phyloP scores from a whole-genome alignment of 768 basidiomycete species.

The Roridomyces roridus region DNA sequence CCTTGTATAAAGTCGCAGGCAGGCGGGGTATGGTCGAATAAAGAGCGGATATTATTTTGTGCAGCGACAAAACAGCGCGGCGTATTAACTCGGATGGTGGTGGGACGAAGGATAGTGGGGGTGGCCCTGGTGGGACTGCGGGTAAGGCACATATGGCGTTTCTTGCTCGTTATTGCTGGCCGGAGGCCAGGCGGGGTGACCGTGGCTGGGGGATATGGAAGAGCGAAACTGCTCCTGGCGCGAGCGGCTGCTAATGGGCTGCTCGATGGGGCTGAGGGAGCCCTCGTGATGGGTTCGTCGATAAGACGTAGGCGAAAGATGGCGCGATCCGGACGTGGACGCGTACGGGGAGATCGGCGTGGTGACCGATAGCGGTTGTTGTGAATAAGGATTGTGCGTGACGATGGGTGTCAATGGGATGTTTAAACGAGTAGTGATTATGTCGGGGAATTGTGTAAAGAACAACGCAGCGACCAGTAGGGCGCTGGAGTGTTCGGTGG shows the following conservation, averaged over 20 bases:
- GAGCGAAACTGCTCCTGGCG: slow-evolving; percentile 18
- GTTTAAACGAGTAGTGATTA: slow-evolving; percentile 36
- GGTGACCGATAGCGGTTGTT: not conserved
- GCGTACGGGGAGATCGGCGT: slow-evolving; percentile 11
- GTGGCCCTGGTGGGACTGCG: not conserved
- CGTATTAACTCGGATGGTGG: not conserved
- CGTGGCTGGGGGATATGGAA: not conserved
- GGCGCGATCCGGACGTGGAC: slow-evolving; percentile 13
- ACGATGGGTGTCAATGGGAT: slow-evolving; percentile 10
- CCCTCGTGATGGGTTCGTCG: slow-evolving; percentile 8
- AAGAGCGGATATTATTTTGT: not conserved
- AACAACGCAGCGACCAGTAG: slow-evolving; percentile 59
- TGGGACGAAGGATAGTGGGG: slow-evolving; percentile 7
- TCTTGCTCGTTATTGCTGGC: not conserved
- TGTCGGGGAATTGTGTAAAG: slow-evolving; percentile 54
- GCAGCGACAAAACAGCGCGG: not conserved
- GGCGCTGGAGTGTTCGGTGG: slow-evolving; percentile 56
- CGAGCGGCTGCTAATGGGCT: slow-evolving; percentile 17
- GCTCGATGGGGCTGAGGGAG: slow-evolving; percentile 17
- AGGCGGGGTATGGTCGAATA: not conserved
- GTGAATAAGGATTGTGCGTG: slow-evolving; percentile 17
- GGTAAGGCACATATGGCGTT: not conserved
- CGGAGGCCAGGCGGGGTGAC: slow-evolving; percentile 1
- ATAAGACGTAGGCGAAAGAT: slow-evolving; percentile 7
- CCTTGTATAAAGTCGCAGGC: not conserved